Conservation (phyloP, 352 stramenopile species). For the Elongisporangium anandrum region DNA sequence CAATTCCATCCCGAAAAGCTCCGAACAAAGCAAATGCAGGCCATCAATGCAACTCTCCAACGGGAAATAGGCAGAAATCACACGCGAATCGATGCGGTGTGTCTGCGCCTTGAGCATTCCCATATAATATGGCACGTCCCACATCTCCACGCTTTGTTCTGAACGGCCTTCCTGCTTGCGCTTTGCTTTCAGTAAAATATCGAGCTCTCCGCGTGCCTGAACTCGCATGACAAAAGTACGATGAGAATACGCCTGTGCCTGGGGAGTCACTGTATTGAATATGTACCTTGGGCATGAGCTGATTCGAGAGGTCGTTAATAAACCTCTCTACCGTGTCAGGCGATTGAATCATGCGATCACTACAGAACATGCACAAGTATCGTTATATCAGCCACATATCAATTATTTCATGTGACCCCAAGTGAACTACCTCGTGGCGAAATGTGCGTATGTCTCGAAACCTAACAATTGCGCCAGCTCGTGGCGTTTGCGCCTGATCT, state of each 20-base stretch:
- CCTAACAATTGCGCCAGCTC: constrained; percentile 85
- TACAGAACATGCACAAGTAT: constrained; percentile 14
- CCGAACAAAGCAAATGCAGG: constrained; percentile 81
- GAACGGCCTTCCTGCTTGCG: constrained; percentile 41
- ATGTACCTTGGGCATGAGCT: constrained; percentile 75
- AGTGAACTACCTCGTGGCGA: constrained; percentile 79
- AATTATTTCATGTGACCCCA: background rate
- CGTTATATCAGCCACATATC: background rate
- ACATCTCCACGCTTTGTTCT: constrained; percentile 77
- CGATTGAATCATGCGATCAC: constrained; percentile 84
- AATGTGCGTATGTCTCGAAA: constrained; percentile 89
- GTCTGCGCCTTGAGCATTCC: constrained; percentile 75
- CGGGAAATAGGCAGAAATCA: constrained; percentile 88
- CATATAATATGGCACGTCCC: constrained; percentile 95
- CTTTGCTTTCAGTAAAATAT: constrained; percentile 62
- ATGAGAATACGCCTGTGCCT: background rate
- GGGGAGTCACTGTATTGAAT: background rate
- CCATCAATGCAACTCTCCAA: constrained; percentile 90
- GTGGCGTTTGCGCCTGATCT: constrained; percentile 83
- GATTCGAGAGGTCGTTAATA: constrained; percentile 50
- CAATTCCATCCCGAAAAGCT: constrained; percentile 91
- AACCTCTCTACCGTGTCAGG: constrained; percentile 63
- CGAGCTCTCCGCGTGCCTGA: constrained; percentile 52
- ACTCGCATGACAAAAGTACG: background rate
- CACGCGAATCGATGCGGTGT: constrained; percentile 71